Evolutionary conservation across 495 filamentous ascomycete genomes (phyloP), one percentile per base, ranked within the genome.

Genomic region (Mytilinidion resinicola): DNA sequence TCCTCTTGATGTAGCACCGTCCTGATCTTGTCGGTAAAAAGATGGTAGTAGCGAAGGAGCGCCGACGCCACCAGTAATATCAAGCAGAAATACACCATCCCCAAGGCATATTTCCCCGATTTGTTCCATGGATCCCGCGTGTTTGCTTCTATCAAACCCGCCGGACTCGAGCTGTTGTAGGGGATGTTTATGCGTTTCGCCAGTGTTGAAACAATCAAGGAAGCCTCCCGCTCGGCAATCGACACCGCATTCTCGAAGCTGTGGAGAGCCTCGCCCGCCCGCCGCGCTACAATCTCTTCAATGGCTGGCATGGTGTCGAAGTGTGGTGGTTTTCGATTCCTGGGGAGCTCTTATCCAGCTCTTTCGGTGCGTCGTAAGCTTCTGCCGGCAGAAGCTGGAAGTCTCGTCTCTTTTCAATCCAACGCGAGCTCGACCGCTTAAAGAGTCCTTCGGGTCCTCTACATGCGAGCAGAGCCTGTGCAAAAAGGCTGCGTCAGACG

Each of bases 61-160:
- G 81, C 70, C 9, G 89, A 79, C 54, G 84, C 56, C 41, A 81
- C 76, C 56, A 91, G 73, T 44, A 96, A 65, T 52, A 88, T 81
- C 25, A 95, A 67, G 44, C 85, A 82, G 63, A 95, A 93, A 69
- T 91, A 96, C 3, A 90, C 86, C 84, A 88, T 93, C 36, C 86
- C 89, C 54, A 89, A 71, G n/a, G 78, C 88, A 72, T 95, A 95
- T 75, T 95, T 92, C 11, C 86, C 88, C n/a, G 88, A 82, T 68
- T 87, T 68, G 10, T 68, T 76, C 86, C 86, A 96, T 47, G 90
- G 86, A 73, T 95, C 90, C 69, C 85, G 74, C 14, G 83, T 85
- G 67, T 81, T 82, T 30, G 90, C 89, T 67, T 86, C 84, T 14
- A 87, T 75, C 38, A 91, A 77, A 3, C 81, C 85, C 3, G 82